Conservation (phyloP, 1,284 basidiomycete genomes). For the Porogramme epimiltina region DNA sequence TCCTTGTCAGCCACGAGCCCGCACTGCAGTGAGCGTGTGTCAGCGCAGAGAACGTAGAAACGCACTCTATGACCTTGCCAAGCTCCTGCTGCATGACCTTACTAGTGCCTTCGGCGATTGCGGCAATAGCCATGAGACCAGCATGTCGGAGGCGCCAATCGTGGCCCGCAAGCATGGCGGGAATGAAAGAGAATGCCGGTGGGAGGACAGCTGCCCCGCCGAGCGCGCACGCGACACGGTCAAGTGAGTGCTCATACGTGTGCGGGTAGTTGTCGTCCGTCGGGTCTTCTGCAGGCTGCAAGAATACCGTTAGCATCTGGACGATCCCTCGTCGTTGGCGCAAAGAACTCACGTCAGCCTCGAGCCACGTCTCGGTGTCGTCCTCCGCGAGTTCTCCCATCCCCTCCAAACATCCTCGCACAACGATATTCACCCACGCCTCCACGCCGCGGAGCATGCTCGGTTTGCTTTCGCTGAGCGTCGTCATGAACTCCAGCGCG, state of each 20-base stretch:
- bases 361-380: conserved; percentile 64
- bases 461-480: conserved; percentile 68
- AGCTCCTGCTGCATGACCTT: conserved; percentile 80
- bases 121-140: conserved; percentile 79
- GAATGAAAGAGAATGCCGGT: conserved; percentile 77
- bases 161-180: conserved; percentile 73
- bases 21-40: not conserved
- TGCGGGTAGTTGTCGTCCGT: conserved; percentile 77
- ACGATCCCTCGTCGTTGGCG: not conserved
- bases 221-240: conserved; percentile 74
- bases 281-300: conserved; percentile 64
- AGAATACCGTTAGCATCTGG: not conserved
- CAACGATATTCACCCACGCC: conserved; percentile 69
- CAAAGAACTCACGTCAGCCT: conserved; percentile 62
- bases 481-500: conserved; percentile 78
- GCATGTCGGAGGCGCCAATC: conserved; percentile 85
- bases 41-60: conserved; percentile 11
- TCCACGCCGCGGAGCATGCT: conserved; percentile 64
- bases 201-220: conserved; percentile 74
- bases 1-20: conserved; percentile 3
- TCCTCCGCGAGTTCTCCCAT: conserved; percentile 77
- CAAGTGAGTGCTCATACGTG: conserved; percentile 78
- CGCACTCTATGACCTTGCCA: conserved; percentile 72
- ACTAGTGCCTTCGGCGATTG: conserved; percentile 76
- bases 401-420: conserved; percentile 74